Conservation (phyloP, 805 yeast species). For the Cephaloascus fragrans region DNA sequence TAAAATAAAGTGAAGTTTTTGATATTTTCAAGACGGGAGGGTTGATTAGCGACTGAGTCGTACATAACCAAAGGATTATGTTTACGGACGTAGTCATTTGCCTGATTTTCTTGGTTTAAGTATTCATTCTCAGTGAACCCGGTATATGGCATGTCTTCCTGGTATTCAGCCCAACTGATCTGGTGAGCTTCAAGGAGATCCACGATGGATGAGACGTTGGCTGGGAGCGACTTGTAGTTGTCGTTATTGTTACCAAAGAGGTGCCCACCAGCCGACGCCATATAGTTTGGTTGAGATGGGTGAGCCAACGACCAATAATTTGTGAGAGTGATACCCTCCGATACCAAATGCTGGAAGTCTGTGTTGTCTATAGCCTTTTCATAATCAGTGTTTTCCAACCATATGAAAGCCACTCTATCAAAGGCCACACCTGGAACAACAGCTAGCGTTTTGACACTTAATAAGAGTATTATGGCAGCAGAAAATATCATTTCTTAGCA, state of each 20-base stretch:
- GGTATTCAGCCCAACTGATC: constrained; percentile 45
- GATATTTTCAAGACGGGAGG: constrained; percentile 28
- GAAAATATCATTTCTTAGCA: no score
- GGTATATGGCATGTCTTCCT: constrained; percentile 42
- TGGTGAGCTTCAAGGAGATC: constrained; percentile 35
- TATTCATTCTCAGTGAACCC: constrained; percentile 40
- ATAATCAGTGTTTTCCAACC: constrained; percentile 44
- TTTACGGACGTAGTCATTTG: constrained; percentile 41
- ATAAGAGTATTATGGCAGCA: no score
- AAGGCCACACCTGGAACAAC: constrained; percentile 27
- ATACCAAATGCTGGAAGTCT: constrained; percentile 29
- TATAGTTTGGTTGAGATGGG: constrained; percentile 46
- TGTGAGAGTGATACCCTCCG: constrained; percentile 33
- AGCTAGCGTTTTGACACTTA: no score
- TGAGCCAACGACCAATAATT: constrained; percentile 45
- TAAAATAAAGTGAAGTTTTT: constrained; percentile 37
- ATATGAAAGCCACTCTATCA: constrained; percentile 31
- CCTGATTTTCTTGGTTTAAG: constrained; percentile 27
- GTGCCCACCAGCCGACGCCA: constrained; percentile 41
- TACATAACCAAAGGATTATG: constrained; percentile 38
- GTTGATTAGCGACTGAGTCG: constrained; percentile 24
- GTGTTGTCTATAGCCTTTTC: constrained; percentile 37
- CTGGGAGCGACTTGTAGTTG: constrained; percentile 31
- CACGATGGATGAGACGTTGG: constrained; percentile 35
- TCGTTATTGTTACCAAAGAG: constrained; percentile 39